Percentiles rank a stretch among this genome's conserved stretches.
These are phyloP conservation scores for Camelina sativa DNA, from an alignment of 345 rosid species.

Conservation along the genomic window DNA sequence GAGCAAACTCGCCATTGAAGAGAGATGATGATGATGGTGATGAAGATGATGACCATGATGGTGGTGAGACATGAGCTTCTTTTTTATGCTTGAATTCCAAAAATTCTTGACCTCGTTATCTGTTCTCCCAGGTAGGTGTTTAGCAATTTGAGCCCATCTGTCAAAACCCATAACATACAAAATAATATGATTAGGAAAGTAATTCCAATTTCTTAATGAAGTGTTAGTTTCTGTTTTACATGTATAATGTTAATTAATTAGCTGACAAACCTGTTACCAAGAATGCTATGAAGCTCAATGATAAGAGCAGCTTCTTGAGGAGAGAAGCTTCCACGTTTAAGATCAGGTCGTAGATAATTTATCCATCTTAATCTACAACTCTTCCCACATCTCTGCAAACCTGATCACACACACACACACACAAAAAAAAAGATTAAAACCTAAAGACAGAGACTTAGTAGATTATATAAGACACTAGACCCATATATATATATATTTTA, in stretches of 20 bases:
- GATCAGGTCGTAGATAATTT: slow-evolving; percentile 90
- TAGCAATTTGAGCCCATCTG: slow-evolving; percentile 95
- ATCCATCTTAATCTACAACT: slow-evolving; percentile 99
- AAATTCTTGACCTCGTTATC: slow-evolving; percentile 95
- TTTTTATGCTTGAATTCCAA: slow-evolving; percentile 93
- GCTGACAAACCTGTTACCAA: slow-evolving; percentile 78
- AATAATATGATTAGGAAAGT: background rate
- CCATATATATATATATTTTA: background rate
- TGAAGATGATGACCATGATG: slow-evolving; percentile 30
- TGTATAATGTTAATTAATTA: slow-evolving; percentile 14
- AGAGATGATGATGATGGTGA: slow-evolving; percentile 50
- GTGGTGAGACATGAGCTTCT: slow-evolving; percentile 73
- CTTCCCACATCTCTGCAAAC: slow-evolving; percentile 95
- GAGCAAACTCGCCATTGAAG: slow-evolving; percentile 48
- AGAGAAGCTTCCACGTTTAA: slow-evolving; percentile 96
- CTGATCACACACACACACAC: slow-evolving; percentile 45
- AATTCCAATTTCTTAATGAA: slow-evolving; percentile 2
- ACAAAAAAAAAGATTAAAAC: background rate
- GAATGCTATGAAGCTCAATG: slow-evolving; percentile 89
- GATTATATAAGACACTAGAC: slow-evolving; percentile 21
- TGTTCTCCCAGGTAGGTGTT: slow-evolving; percentile 90
- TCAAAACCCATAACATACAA: slow-evolving; percentile 20
- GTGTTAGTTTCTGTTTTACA: background rate
- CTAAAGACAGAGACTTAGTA: background rate
- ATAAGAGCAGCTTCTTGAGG: slow-evolving; percentile 93